These are phyloP conservation scores for Melampsora americana DNA, from an alignment of 1,284 basidiomycete genomes.

Conservation along the genomic window DNA sequence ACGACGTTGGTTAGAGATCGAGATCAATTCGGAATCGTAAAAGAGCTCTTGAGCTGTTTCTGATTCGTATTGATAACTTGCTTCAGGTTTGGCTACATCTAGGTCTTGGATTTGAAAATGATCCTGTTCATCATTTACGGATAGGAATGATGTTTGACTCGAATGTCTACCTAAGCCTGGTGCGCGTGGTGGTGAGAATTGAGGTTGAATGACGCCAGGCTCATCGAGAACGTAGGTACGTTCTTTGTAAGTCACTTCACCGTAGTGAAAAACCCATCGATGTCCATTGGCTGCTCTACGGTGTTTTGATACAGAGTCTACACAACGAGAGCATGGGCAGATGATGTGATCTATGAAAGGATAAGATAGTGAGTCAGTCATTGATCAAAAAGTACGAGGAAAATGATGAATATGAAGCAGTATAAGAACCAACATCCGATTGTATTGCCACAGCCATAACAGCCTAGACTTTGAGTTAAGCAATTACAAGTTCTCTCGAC, in stretches of 20 bases:
- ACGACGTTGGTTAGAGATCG: not conserved
- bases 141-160: not conserved
- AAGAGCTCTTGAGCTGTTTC: not conserved
- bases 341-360: constrained; percentile 43
- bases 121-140: not conserved
- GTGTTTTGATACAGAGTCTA: constrained; percentile 55
- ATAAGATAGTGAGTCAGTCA: not conserved
- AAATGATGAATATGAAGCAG: not conserved
- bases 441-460: constrained; percentile 71
- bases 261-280: constrained; percentile 80
- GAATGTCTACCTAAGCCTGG: not conserved
- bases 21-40: not conserved
- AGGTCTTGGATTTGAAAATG: not conserved
- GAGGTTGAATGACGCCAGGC: constrained; percentile 63
- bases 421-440: constrained; percentile 73
- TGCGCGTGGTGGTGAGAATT: constrained; percentile 46
- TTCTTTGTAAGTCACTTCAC: constrained; percentile 68
- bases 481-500: constrained; percentile 65
- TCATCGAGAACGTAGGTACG: constrained; percentile 69
- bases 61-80: not conserved
- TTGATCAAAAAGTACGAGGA: not conserved
- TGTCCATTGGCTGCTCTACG: constrained; percentile 73
- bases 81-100: constrained; percentile 2
- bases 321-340: constrained; percentile 48
- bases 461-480: constrained; percentile 70